Evolutionary conservation across 164 flowering plant genomes (phyloP), one percentile per base, ranked within the genome.

Genomic region (Magnolia sinica): DNA sequence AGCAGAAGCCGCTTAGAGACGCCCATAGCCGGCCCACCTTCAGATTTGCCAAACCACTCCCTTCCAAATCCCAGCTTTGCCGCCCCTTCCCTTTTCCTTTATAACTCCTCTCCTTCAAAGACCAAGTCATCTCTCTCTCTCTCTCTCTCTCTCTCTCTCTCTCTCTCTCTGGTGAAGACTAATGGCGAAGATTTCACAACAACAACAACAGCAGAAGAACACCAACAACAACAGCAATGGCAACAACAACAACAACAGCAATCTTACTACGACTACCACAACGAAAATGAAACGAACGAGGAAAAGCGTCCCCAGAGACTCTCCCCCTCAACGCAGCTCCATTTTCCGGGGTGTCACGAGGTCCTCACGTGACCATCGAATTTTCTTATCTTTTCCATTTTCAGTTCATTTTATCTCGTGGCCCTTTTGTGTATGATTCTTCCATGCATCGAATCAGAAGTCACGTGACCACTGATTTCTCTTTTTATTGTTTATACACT

Each of bases 291-390:
- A 92, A 77, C 84, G 98, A 64, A 91, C 90, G 0, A 76, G 98
- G 71, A 91, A 89, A 67, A 90, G 86, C 68, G 89, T 87, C 18
- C 95, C 94, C 1, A 82, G 96, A 77, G 97, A 92, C 64, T 86
- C 96, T 79, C 96, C 98, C 63, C 88, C 91, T 77, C 93, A 92
- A 64, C 90, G 98, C 19, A 95, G 97, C 85, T 95, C 98, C 3
- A 83, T 89, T 19, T 92, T 85, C 72, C 86, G 98, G 4, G 98
- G 98, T 0, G 98, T 95, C 66, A 95, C 98, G 8, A 93, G 97
- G 98, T 94, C n/a, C 16, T 9, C 71, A 65, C 49, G 19, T 29
- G 50, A 13, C 49, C 71, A 29, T 68, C 71, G 18, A 55, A 55
- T 55, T 55, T 16, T 51, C 22, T 18, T 49, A 20, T n/a, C 24